Conservation (phyloP, 2,329 filamentous ascomycete genomes). For the Coniochaeta ligniaria region DNA sequence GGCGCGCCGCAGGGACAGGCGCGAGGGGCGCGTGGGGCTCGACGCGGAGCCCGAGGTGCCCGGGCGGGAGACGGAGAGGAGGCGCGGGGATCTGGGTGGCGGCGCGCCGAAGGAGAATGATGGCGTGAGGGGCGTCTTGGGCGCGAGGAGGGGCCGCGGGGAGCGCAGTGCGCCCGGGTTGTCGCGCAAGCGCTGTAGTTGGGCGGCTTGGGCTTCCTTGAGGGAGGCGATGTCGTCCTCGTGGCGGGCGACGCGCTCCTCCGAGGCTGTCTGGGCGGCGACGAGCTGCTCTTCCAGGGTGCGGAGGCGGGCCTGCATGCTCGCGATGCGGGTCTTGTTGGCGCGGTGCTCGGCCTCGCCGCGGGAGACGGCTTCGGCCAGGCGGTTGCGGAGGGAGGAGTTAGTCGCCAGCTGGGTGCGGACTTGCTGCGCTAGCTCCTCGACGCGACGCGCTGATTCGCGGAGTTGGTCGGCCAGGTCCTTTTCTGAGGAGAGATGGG, state of each 20-base stretch:
- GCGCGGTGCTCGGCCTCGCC: conserved; percentile 78
- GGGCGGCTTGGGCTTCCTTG: conserved; percentile 68
- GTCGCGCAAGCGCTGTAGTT: conserved; percentile 67
- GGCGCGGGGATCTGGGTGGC: conserved; percentile 45
- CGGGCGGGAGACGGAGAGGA: conserved; percentile 22
- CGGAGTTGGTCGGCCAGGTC: conserved; percentile 63
- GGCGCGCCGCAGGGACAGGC: conserved; percentile 26
- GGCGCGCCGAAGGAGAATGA: conserved; percentile 42
- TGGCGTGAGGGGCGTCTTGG: conserved; percentile 55
- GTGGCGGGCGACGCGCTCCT: conserved; percentile 74
- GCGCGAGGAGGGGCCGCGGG: conserved; percentile 44
- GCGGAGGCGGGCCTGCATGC: conserved; percentile 74
- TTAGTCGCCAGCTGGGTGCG: conserved; percentile 76
- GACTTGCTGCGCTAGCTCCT: conserved; percentile 73
- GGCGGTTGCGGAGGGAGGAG: conserved; percentile 63
- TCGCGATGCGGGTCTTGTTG: conserved; percentile 75
- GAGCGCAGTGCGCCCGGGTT: conserved; percentile 30
- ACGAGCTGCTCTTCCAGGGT: conserved; percentile 78
- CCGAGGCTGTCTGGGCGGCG: conserved; percentile 74
- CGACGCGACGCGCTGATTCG: conserved; percentile 68
- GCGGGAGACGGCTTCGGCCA: conserved; percentile 71
- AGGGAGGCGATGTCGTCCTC: conserved; percentile 77
- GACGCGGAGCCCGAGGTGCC: conserved; percentile 4
- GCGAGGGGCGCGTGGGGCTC: conserved; percentile 6
- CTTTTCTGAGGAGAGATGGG: conserved; percentile 51